phyloP scores from a whole-genome alignment of 306 rosid genomes.

The Lablab purpureus region DNA sequence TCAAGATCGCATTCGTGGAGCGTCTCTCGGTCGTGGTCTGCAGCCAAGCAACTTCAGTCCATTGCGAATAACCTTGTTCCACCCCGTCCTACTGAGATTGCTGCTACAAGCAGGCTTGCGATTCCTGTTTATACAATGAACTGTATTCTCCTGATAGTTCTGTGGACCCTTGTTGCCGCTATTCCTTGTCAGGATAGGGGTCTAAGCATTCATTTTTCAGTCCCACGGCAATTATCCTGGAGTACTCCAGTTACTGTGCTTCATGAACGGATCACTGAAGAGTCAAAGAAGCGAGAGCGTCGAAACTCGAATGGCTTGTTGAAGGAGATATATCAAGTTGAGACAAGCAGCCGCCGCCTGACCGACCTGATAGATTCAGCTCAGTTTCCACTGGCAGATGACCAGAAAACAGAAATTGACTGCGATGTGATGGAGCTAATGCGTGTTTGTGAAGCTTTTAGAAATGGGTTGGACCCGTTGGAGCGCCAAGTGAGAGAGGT shows the following conservation, averaged over 20 bases:
- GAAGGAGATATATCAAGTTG: slow-evolving; percentile 87
- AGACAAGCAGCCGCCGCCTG: slow-evolving; percentile 66
- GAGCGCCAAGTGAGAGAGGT: slow-evolving; percentile 86
- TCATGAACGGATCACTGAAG: slow-evolving; percentile 79
- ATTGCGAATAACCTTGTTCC: slow-evolving; percentile 75
- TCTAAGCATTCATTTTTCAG: slow-evolving; percentile 69
- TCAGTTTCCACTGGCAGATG: slow-evolving; percentile 80
- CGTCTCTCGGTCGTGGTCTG: slow-evolving; percentile 92
- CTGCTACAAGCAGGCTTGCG: slow-evolving; percentile 73
- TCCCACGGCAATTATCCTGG: slow-evolving; percentile 79
- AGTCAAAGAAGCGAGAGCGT: slow-evolving; percentile 82
- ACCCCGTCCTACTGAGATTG: slow-evolving; percentile 75
- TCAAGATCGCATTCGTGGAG: slow-evolving; percentile 97
- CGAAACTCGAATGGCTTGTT: slow-evolving; percentile 73
- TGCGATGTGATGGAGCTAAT: slow-evolving; percentile 61
- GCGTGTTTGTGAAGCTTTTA: slow-evolving; percentile 63
- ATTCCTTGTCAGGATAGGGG: slow-evolving; percentile 95
- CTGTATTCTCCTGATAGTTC: slow-evolving; percentile 71
- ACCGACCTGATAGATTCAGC: slow-evolving; percentile 78
- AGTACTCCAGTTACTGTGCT: slow-evolving; percentile 61
- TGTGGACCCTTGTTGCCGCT: slow-evolving; percentile 89
- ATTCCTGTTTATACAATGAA: slow-evolving; percentile 77
- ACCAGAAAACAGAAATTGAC: slow-evolving; percentile 70
- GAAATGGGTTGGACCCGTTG: slow-evolving; percentile 70
- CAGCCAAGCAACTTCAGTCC: slow-evolving; percentile 87